Percentiles rank a stretch among this genome's conserved stretches.
phyloP scores from a whole-genome alignment of 2,329 filamentous ascomycete genomes.

The Alternaria tenuissima region DNA sequence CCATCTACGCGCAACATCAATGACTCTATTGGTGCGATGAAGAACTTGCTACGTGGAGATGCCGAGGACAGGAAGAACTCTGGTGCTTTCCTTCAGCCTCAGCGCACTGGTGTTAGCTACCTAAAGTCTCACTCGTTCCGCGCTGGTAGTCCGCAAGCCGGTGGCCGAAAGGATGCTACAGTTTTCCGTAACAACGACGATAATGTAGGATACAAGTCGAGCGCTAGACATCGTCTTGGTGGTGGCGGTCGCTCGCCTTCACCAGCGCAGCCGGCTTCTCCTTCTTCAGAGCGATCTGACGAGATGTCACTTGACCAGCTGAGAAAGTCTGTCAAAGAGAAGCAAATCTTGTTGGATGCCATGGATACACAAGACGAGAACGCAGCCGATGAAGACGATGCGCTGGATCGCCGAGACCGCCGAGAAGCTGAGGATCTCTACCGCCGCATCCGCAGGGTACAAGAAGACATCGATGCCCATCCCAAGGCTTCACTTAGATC shows the following conservation, averaged over 20 bases:
- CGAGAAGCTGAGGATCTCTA: conserved; percentile 95
- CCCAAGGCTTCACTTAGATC: conserved; percentile 71
- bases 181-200: conserved; percentile 98
- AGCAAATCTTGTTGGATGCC: conserved; percentile 91
- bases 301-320: conserved; percentile 88
- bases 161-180: conserved; percentile 87
- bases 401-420: conserved; percentile 86
- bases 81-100: conserved; percentile 88
- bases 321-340: conserved; percentile 90
- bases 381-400: conserved; percentile 87
- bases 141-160: conserved; percentile 64
- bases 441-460: conserved; percentile 85
- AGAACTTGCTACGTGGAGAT: conserved; percentile 86
- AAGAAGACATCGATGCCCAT: conserved; percentile 93
- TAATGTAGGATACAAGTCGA: conserved; percentile 87
- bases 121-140: conserved; percentile 95
- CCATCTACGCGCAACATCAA: conserved; percentile 94
- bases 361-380: conserved; percentile 97
- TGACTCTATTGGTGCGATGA: conserved; percentile 91
- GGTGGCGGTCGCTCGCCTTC: conserved; percentile 75
- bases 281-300: conserved; percentile 70
- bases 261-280: conserved; percentile 66
- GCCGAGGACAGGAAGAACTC: conserved; percentile 89
- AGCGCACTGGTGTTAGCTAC: conserved; percentile 98
- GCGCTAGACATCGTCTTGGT: conserved; percentile 85